These are phyloP conservation scores for Penicillium corylophilum DNA, from an alignment of 2,329 filamentous ascomycete genomes.

Conservation along the genomic window DNA sequence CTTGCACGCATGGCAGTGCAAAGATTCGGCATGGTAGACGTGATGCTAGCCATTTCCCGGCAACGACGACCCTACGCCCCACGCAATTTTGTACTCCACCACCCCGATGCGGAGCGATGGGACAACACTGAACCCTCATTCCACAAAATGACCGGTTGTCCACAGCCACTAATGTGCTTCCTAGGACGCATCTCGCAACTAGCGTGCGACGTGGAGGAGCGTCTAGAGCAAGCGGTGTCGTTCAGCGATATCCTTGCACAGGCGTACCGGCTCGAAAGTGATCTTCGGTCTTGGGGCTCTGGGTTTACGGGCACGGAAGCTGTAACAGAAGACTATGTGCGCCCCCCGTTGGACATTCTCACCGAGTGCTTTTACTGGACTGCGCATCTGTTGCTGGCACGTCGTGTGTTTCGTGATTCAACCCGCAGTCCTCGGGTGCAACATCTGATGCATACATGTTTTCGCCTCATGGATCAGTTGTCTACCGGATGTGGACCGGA, in stretches of 20 bases:
- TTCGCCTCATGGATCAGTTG: constrained; percentile 22
- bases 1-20: constrained; percentile 21
- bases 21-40: constrained; percentile 25
- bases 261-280: constrained; percentile 19
- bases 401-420: constrained; percentile 21
- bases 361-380: constrained; percentile 27
- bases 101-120: constrained; percentile 17
- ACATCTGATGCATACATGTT: constrained; percentile 21
- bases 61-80: constrained; percentile 22
- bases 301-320: constrained; percentile 2
- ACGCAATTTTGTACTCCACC: constrained; percentile 16
- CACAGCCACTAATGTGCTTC: constrained; percentile 25
- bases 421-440: constrained; percentile 22
- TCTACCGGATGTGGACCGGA: constrained; percentile 24
- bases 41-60: constrained; percentile 25
- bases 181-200: constrained; percentile 20
- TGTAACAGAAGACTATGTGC: not conserved
- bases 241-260: constrained; percentile 9
- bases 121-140: constrained; percentile 24
- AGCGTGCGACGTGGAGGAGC: constrained; percentile 21
- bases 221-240: not conserved
- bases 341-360: constrained; percentile 21
- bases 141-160: constrained; percentile 26
- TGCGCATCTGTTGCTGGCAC: constrained; percentile 23
- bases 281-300: constrained; percentile 21